Percentiles rank a stretch among this genome's conserved stretches.
These are phyloP conservation scores for Echium plantagineum DNA, from an alignment of 257 asterid species.

Conservation along the genomic window DNA sequence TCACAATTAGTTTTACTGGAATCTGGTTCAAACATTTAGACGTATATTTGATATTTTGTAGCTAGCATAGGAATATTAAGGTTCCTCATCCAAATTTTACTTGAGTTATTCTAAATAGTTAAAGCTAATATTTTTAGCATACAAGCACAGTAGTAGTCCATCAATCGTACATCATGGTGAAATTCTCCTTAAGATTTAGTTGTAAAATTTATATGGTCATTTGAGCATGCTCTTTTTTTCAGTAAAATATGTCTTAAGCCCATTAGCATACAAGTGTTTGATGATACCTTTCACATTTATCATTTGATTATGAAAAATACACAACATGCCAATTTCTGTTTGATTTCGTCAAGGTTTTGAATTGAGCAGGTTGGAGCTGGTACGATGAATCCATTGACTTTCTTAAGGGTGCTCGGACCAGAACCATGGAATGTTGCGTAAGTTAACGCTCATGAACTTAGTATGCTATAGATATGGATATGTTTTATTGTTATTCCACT, in stretches of 20 bases:
- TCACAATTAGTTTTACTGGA: neutral
- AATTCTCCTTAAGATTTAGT: neutral
- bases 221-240: neutral
- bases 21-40: neutral
- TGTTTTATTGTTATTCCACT: neutral
- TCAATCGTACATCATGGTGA: neutral
- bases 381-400: slow-evolving; percentile 96
- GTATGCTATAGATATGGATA: neutral
- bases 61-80: neutral
- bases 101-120: neutral
- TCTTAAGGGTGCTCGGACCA: slow-evolving; percentile 90
- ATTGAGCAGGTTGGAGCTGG: slow-evolving; percentile 95
- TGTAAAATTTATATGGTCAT: neutral
- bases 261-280: neutral
- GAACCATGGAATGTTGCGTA: slow-evolving; percentile 99
- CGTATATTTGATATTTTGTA: neutral
- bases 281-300: neutral
- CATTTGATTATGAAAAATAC: neutral
- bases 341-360: slow-evolving; percentile 18
- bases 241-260: neutral
- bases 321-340: slow-evolving; percentile 8
- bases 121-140: neutral
- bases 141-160: neutral
- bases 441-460: slow-evolving; percentile 20
- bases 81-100: neutral